Evolutionary conservation across 2,329 filamentous ascomycete genomes (phyloP), one percentile per base, ranked within the genome.

Genomic region (Madurella mycetomatis): DNA sequence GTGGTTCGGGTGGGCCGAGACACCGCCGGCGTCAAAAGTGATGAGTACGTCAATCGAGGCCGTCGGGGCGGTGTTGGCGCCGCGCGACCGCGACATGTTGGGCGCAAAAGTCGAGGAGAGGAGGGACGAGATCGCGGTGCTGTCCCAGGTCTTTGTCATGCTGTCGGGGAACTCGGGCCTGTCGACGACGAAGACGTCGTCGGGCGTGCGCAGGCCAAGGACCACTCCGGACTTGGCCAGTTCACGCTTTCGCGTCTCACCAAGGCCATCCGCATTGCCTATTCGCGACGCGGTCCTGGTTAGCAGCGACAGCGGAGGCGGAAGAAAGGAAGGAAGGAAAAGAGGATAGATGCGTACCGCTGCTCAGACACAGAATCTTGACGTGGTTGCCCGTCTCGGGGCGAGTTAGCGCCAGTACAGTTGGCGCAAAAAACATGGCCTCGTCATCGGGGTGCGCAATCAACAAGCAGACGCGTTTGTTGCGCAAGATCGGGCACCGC

Each of bases 401-500:
- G 13, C 82, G 78, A 16, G 91, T 92, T 54, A 99, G 81, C n/a
- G 88, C 85, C 64, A 95, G 79, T 13, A 97, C 78, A 0, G 90
- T 88, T 0, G 94, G 94, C 59, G 91, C 85, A 73, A 99, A 99
- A 79, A 99, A 99, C 94, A 99, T 99, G 70, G 92, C 94, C 76
- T 99, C 94, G 67, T 99, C 94, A 72, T 99, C 94, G 0, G 94
- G 94, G 73, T 99, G 94, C 18, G 94, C 94, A 66, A 99, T 97
- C 52, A 99, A 78, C 51, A 99, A 81, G 69, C 89, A 88, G 67
- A 99, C 90, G 66, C 89, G 85, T 79, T 95, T 95, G 75, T 90
- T 87, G 63, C 77, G 78, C 59, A 96, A 76, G 43, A 75, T 80
- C 4, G 90, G 88, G 63, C 89, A 82, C 32, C 78, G 73, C 25